Base-by-base conservation (phyloP, 768 basidiomycete genomes). In the Lentinus brumalis region DNA sequence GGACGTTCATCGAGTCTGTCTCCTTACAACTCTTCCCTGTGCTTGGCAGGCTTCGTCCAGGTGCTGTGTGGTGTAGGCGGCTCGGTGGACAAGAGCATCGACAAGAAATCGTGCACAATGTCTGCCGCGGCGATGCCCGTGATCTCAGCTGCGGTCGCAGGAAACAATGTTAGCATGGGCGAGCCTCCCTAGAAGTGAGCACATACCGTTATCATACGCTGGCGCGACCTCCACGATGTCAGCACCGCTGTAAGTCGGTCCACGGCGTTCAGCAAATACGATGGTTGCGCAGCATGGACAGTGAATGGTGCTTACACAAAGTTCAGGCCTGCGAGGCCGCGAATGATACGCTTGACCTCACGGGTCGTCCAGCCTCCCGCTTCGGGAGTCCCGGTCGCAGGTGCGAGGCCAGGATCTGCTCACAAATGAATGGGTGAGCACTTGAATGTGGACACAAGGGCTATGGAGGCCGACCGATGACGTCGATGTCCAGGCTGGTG, bases 361-460 rank as follows among this genome's bases (percentile, higher is more conserved):
- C 91, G 84, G 18, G 84, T 87, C 3, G 92, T 91, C 91, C 89
- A 92, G 12, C 92, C 92, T 35, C 92, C 92, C 2, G 87, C 80
- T 71, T 94, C 92, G 14, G 92, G 92, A 1, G 92, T 93, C 14
- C 92, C 91, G 58, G 92, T 91, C 7, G 84, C 91, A 50, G 91
- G 92, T 35, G 92, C 92, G 60, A 91, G 70, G 35, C 86, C 86
- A 50, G 91, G 91, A 76, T 94, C 91, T 84, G 75, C 60, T 15
- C 15, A 7, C 5, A 26, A 15, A 53, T 4, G 52, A 26, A 26
- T 60, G 21, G 38, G 44, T n/a, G 47, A 57, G 26, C 5, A 26
- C 50, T 18, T 26, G 2, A 52, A 49, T 35, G 21, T 30, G 41
- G 31, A 29, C 46, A 40, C 14, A 5, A 6, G 35, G 4, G 38